Percentiles rank a stretch among this genome's conserved stretches.
phyloP scores from a whole-genome alignment of 1,284 basidiomycete species.

The Coniferiporia sulphurascens region DNA sequence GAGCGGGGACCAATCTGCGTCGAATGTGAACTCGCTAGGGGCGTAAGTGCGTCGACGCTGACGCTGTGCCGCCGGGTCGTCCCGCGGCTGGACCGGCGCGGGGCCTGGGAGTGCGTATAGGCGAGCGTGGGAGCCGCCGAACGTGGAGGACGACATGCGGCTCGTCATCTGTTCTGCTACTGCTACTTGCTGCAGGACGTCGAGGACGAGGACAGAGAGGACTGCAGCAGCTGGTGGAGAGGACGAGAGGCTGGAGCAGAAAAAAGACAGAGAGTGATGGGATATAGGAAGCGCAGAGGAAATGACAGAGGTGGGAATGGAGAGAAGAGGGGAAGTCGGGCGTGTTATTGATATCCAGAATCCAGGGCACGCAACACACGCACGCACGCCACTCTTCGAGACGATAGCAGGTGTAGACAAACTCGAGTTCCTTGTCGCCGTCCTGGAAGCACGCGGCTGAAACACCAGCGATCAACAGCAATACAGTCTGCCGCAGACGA shows the following conservation, averaged over 20 bases:
- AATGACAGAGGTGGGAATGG: neutral
- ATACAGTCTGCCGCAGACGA: no score
- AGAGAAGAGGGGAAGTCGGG: neutral
- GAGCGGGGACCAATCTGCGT: conserved; percentile 10
- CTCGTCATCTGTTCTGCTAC: neutral
- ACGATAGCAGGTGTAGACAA: no score
- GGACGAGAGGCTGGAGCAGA: neutral
- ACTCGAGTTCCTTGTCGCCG: no score
- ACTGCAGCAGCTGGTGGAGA: neutral
- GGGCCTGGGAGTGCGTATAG: neutral
- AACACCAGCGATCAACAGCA: no score
- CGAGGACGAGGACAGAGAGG: no score
- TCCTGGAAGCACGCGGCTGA: no score
- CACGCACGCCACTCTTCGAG: no score
- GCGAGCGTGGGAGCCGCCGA: neutral
- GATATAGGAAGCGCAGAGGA: neutral
- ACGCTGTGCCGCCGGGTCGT: no score
- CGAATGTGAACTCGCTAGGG: conserved; percentile 9
- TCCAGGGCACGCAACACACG: neutral
- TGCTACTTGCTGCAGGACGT: no score
- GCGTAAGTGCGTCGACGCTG: conserved; percentile 1
- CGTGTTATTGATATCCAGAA: neutral
- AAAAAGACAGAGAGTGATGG: neutral
- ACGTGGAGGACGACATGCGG: neutral
- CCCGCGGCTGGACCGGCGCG: neutral